Evolutionary conservation across 2,329 filamentous ascomycete genomes (phyloP).

Genomic region (Emmonsiellopsis sp.): DNA sequence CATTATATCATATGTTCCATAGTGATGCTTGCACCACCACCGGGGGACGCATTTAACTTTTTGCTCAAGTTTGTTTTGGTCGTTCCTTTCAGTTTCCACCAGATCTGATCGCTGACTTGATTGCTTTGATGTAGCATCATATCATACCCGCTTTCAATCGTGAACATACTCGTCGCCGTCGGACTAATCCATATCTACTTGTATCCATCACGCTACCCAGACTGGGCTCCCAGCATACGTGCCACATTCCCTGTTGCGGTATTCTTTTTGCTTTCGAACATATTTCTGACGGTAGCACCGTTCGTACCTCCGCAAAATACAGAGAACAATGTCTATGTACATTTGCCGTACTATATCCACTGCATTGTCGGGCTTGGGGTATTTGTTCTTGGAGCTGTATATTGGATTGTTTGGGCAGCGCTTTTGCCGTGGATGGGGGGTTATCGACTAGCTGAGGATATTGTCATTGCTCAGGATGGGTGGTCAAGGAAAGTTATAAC

Average conservation of each 20-base stretch:
- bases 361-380: constrained; percentile 45
- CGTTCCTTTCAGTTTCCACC: neutral
- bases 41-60: constrained; percentile 62
- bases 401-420: constrained; percentile 45
- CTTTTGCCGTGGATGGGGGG: constrained; percentile 35
- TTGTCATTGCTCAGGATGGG: constrained; percentile 50
- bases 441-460: constrained; percentile 49
- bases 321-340: constrained; percentile 43
- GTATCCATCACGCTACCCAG: constrained; percentile 29
- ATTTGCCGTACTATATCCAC: constrained; percentile 46
- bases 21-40: constrained; percentile 57
- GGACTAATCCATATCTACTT: constrained; percentile 41
- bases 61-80: constrained; percentile 28
- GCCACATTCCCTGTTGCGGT: constrained; percentile 42
- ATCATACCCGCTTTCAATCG: constrained; percentile 34
- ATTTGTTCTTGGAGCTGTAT: constrained; percentile 41
- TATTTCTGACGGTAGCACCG: constrained; percentile 45
- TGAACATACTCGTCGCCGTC: constrained; percentile 44
- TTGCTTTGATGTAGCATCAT: constrained; percentile 21
- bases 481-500: constrained; percentile 53
- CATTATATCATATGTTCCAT: constrained; percentile 59
- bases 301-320: constrained; percentile 40
- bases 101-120: neutral
- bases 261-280: constrained; percentile 46
- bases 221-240: constrained; percentile 42